Conservation (phyloP, 768 basidiomycete species). For the Leccinum sublutescens region DNA sequence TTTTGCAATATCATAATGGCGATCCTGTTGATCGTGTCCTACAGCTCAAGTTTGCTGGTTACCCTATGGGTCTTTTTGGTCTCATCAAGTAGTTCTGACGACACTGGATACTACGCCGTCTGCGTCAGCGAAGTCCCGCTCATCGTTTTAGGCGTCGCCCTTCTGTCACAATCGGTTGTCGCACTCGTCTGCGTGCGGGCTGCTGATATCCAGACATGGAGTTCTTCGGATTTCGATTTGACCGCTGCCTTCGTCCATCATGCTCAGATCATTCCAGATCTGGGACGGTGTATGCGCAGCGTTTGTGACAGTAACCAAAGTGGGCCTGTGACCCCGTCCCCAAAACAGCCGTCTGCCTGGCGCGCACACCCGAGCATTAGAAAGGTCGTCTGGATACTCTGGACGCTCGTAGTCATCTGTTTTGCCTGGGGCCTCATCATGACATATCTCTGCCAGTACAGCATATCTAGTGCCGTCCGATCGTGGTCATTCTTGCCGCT, state of each 20-base stretch:
- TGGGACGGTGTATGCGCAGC: conserved; percentile 28
- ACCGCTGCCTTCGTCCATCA: conserved; percentile 33
- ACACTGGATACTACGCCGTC: conserved; percentile 6
- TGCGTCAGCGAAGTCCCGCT: conserved; percentile 29
- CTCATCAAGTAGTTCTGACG: conserved; percentile 10
- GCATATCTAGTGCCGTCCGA: neutral
- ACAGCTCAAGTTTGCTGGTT: conserved; percentile 28
- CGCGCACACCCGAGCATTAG: conserved; percentile 22
- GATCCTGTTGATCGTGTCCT: conserved; percentile 31
- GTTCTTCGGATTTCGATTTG: conserved; percentile 33
- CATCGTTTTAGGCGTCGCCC: conserved; percentile 25
- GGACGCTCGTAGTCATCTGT: conserved; percentile 21
- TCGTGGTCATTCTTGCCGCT: conserved; percentile 31
- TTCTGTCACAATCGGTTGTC: conserved; percentile 25
- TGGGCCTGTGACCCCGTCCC: conserved; percentile 15
- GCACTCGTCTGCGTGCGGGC: conserved; percentile 22
- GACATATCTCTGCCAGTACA: conserved; percentile 7
- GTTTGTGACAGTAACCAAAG: conserved; percentile 8
- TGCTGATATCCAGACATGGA: conserved; percentile 32
- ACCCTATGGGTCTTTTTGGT: conserved; percentile 15
- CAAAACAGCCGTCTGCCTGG: conserved; percentile 30
- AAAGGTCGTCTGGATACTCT: conserved; percentile 23
- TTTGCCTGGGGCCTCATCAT: conserved; percentile 23
- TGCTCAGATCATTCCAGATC: conserved; percentile 17
- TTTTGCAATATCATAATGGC: conserved; percentile 23